A percentile compares a stretch with the other conserved stretches of the same genome.
phyloP scores from a whole-genome alignment of 2,329 filamentous ascomycete genomes.

The Colletotrichum orchidophilum region DNA sequence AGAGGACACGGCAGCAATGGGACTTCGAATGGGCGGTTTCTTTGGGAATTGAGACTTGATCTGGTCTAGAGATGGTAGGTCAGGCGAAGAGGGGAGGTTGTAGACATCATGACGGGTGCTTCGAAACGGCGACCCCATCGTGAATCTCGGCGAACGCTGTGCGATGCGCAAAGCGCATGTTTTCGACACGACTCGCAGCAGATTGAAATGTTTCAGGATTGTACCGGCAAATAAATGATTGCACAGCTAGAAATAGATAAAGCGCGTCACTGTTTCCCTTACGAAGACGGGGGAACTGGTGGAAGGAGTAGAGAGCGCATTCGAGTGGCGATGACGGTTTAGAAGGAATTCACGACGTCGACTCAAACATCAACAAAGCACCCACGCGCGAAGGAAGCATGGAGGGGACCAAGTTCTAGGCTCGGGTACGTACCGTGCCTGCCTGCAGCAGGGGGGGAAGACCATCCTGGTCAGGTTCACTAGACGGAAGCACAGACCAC shows the following conservation, averaged over 20 bases:
- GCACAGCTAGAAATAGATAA: neutral
- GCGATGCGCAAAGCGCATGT: slow-evolving; percentile 60
- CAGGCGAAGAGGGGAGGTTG: slow-evolving; percentile 60
- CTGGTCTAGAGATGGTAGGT: slow-evolving; percentile 62
- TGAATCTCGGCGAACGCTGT: slow-evolving; percentile 41
- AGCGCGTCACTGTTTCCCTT: neutral
- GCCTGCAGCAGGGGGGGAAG: neutral
- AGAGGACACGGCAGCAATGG: neutral
- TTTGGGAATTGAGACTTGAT: slow-evolving; percentile 49
- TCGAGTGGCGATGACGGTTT: neutral
- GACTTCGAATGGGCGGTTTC: slow-evolving; percentile 4
- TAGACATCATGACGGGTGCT: slow-evolving; percentile 41
- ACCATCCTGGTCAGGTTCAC: neutral
- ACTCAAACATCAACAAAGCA: slow-evolving; percentile 17
- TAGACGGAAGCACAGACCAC: neutral
- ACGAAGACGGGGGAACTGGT: neutral
- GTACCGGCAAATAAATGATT: neutral
- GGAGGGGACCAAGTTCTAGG: neutral
- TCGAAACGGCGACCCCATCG: slow-evolving; percentile 45
- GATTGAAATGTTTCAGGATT: slow-evolving; percentile 33
- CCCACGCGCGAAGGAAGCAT: neutral
- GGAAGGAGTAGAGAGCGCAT: neutral
- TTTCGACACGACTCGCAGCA: slow-evolving; percentile 42
- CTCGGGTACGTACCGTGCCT: neutral
- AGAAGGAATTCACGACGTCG: neutral